Evolutionary conservation across 2,329 filamentous ascomycete species (phyloP).

Genomic region (Knoxdaviesia proteae): DNA sequence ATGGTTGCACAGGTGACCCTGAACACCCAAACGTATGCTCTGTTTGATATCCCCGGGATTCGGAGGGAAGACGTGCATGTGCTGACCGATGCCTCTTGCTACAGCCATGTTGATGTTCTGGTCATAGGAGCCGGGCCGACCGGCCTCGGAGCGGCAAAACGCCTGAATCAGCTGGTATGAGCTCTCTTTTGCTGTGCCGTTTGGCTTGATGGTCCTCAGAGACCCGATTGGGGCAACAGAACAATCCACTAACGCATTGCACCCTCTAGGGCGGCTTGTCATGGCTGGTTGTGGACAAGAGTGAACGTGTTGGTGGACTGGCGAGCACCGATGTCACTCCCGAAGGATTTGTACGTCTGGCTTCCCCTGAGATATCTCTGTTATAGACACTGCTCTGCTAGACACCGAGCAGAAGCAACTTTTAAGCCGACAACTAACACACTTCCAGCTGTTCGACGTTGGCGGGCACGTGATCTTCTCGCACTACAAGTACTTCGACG

Average conservation of each 20-base stretch:
- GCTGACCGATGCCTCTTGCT: too few species aligned
- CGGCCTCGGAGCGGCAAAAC: conserved; percentile 92
- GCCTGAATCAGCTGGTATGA: conserved; percentile 83
- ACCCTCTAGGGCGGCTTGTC: conserved; percentile 56
- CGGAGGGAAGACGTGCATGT: too few species aligned
- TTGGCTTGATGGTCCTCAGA: neutral
- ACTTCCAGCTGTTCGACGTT: conserved; percentile 76
- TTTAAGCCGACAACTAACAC: neutral
- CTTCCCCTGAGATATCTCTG: conserved; percentile 2
- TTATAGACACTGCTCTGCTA: neutral
- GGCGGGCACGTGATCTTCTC: conserved; percentile 98
- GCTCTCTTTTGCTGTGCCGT: conserved; percentile 6
- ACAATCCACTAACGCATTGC: conserved; percentile 8
- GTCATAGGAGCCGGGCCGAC: conserved; percentile 96
- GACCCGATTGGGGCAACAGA: neutral
- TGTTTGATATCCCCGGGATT: too few species aligned
- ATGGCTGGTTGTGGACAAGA: conserved; percentile 89
- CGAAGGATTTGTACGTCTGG: conserved; percentile 76
- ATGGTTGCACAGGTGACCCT: too few species aligned
- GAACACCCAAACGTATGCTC: too few species aligned
- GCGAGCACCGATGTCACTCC: conserved; percentile 87
- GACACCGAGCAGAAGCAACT: too few species aligned
- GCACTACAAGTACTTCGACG: conserved; percentile 99
- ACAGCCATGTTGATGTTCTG: conserved; percentile 43
- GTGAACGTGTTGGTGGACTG: conserved; percentile 81